phyloP scores from a whole-genome alignment of 2,329 filamentous ascomycete genomes.

The Coniochaeta prunicola region DNA sequence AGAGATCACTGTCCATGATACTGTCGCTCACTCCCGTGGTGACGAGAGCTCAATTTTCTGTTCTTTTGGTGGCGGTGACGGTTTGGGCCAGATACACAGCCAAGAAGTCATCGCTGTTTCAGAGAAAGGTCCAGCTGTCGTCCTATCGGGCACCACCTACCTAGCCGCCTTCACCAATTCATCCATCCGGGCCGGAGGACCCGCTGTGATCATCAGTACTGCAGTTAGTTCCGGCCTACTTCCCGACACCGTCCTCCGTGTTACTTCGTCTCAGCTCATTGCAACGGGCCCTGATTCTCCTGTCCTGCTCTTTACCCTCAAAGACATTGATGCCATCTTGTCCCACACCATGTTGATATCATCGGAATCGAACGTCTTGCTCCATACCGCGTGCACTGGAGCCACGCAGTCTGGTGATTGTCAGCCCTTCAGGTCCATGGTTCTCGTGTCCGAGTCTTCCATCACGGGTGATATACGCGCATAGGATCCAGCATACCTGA shows the following conservation, averaged over 20 bases:
- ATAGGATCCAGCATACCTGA: neutral
- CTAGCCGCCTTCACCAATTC: neutral
- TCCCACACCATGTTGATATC: neutral
- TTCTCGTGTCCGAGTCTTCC: neutral
- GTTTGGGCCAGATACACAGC: neutral
- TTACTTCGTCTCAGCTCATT: neutral
- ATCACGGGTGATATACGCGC: neutral
- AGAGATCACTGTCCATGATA: neutral
- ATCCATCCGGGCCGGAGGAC: neutral
- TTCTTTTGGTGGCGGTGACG: neutral
- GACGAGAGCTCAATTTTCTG: neutral
- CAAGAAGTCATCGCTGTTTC: neutral
- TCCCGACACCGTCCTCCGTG: neutral
- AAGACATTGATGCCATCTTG: constrained; percentile 37
- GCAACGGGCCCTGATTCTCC: neutral
- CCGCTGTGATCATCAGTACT: neutral
- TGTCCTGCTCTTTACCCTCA: constrained; percentile 27
- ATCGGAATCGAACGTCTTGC: neutral
- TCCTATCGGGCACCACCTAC: neutral
- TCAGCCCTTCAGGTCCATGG: neutral
- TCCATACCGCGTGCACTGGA: neutral
- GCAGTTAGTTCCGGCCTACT: neutral
- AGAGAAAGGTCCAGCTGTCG: neutral
- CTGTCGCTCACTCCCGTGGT: neutral
- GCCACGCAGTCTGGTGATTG: neutral